phyloP scores from a whole-genome alignment of 2,329 filamentous ascomycete species.

The Juglanconis oblonga region DNA sequence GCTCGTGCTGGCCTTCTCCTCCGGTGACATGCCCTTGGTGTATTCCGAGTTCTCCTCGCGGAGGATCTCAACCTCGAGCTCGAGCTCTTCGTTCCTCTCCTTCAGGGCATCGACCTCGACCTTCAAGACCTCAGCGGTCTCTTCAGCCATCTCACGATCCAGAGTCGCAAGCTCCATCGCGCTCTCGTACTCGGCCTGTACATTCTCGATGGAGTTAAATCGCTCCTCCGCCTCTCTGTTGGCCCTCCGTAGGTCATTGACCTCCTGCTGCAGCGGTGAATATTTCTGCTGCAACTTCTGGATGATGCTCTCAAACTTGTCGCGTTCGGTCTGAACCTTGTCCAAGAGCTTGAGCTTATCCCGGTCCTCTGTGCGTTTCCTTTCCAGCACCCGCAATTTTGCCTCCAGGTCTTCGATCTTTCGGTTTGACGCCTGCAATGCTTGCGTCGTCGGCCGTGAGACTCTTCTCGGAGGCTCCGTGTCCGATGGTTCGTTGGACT shows the following conservation, averaged over 20 bases:
- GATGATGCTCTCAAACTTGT: constrained; percentile 79
- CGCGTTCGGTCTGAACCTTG: constrained; percentile 69
- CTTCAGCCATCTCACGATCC: constrained; percentile 95
- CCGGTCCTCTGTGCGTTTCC: constrained; percentile 79
- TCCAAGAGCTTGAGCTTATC: constrained; percentile 81
- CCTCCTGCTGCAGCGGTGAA: constrained; percentile 79
- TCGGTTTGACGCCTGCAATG: constrained; percentile 44
- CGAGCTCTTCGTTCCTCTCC: constrained; percentile 74
- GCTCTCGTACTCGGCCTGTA: constrained; percentile 81
- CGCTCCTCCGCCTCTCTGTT: constrained; percentile 72
- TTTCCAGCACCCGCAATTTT: constrained; percentile 82
- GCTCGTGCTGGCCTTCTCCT: constrained; percentile 80
- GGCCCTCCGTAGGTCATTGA: constrained; percentile 70
- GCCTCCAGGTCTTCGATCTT: constrained; percentile 87
- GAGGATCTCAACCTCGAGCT: constrained; percentile 83
- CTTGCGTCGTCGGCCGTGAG: constrained; percentile 17
- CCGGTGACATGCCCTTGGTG: constrained; percentile 78
- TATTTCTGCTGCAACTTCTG: constrained; percentile 89
- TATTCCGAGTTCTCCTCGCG: constrained; percentile 84
- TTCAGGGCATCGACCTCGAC: constrained; percentile 76
- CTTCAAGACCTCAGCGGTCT: constrained; percentile 79
- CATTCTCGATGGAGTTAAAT: constrained; percentile 66
- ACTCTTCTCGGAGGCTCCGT: constrained; percentile 30
- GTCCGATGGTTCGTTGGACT: constrained; percentile 37
- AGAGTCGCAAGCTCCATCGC: constrained; percentile 82